Conservation (phyloP, 2,329 filamentous ascomycete species). For the Sporothrix pallida region DNA sequence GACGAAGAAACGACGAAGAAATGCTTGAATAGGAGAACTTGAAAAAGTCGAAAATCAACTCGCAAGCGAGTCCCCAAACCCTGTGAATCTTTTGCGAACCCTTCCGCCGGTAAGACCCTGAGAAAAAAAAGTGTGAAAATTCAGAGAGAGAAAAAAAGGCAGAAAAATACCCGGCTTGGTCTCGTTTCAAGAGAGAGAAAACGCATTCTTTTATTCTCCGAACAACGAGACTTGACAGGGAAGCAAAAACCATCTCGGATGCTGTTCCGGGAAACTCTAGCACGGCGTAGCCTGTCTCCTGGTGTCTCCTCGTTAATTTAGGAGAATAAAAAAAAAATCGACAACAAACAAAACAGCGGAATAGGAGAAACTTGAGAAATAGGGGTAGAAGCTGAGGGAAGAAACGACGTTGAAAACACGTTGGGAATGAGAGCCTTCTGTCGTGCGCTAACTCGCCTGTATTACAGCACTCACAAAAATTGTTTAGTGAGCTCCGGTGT, state of each 20-base stretch:
- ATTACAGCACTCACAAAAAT: background rate
- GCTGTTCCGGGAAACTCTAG: constrained; percentile 2
- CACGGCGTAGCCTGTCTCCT: background rate
- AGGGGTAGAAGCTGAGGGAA: background rate
- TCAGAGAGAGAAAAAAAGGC: background rate
- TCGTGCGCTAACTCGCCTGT: background rate
- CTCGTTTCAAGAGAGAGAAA: constrained; percentile 6
- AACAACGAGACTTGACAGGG: background rate
- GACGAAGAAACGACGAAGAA: too few relatives aligned
- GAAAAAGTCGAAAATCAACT: background rate
- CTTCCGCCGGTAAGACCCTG: background rate
- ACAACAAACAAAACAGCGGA: background rate
- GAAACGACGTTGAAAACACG: background rate
- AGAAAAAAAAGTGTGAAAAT: background rate
- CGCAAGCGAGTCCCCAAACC: background rate
- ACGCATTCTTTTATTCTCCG: constrained; percentile 10
- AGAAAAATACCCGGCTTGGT: constrained; percentile 14
- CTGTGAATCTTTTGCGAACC: background rate
- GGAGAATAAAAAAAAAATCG: background rate
- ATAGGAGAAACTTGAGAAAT: background rate
- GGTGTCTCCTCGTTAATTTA: constrained; percentile 1
- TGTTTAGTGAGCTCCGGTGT: background rate
- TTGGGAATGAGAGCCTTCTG: background rate
- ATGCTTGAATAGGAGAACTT: background rate
- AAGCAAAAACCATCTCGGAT: background rate